phyloP scores from a whole-genome alignment of 768 basidiomycete species.

The Dendrothele bispora region DNA sequence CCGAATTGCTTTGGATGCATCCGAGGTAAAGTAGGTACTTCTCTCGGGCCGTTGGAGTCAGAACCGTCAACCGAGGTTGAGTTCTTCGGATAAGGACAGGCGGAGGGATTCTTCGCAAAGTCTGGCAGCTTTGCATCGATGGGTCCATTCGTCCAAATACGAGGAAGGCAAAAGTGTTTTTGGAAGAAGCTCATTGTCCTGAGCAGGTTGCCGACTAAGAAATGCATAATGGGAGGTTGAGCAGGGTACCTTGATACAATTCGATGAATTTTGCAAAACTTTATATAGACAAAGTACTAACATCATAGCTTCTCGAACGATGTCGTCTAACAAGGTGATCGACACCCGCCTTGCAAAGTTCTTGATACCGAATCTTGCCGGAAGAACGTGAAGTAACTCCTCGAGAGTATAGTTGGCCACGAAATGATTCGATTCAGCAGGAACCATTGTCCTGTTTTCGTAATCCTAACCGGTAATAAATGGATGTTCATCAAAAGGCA shows the following conservation, averaged over 20 bases:
- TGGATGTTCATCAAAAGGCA: no score
- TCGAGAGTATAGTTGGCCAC: constrained; percentile 39
- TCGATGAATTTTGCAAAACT: no score
- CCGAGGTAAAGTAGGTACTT: neutral
- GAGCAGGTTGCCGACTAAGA: constrained; percentile 36
- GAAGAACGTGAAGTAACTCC: constrained; percentile 39
- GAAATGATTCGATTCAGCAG: constrained; percentile 36
- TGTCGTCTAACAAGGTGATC: constrained; percentile 40
- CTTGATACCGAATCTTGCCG: constrained; percentile 37
- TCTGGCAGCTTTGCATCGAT: constrained; percentile 15
- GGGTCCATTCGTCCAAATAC: no score
- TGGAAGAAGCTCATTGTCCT: constrained; percentile 34
- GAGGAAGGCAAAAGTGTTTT: constrained; percentile 39
- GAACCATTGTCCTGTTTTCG: constrained; percentile 41
- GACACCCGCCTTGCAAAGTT: constrained; percentile 31
- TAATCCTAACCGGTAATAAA: constrained; percentile 44
- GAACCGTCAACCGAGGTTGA: no score
- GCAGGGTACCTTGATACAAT: no score
- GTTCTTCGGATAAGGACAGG: neutral
- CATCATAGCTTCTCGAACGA: constrained; percentile 50
- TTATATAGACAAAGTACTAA: no score
- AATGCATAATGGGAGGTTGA: neutral
- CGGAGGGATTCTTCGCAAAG: neutral
- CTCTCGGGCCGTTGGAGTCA: neutral
- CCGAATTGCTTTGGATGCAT: constrained; percentile 21